These are phyloP conservation scores for Colletotrichum sidae DNA, from an alignment of 2,329 filamentous ascomycete species.

Conservation along the genomic window DNA sequence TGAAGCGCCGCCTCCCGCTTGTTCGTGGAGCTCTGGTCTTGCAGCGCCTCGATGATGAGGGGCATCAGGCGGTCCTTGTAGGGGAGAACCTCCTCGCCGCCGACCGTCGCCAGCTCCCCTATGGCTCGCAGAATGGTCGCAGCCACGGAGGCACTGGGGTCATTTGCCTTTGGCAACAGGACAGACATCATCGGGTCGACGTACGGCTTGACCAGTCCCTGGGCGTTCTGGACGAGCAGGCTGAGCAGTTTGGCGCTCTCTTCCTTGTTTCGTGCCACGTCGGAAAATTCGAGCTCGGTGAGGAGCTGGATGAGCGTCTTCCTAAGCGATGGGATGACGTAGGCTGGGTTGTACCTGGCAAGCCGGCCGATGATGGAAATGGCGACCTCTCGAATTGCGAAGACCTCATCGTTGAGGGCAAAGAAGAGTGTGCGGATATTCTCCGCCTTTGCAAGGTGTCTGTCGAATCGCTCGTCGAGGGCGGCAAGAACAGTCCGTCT, in stretches of 20 bases:
- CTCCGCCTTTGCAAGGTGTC: conserved; percentile 95
- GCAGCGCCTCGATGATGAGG: conserved; percentile 91
- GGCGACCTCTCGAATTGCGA: conserved; percentile 90
- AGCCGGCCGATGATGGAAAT: conserved; percentile 97
- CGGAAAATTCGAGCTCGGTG: conserved; percentile 96
- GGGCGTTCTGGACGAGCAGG: conserved; percentile 91
- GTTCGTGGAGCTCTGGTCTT: conserved; percentile 89
- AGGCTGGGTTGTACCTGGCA: conserved; percentile 91
- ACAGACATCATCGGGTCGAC: conserved; percentile 97
- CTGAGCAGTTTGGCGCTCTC: conserved; percentile 95
- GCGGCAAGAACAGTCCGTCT: conserved; percentile 88
- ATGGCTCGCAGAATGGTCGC: conserved; percentile 96
- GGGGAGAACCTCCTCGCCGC: conserved; percentile 90
- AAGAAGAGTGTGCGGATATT: conserved; percentile 97
- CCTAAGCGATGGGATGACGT: conserved; percentile 94
- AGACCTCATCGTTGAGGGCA: conserved; percentile 94
- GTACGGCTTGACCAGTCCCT: conserved; percentile 93
- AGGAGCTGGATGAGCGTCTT: conserved; percentile 97
- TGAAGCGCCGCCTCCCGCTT: conserved; percentile 93
- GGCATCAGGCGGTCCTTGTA: conserved; percentile 96
- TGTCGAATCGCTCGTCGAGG: conserved; percentile 92
- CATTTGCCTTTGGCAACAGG: conserved; percentile 90
- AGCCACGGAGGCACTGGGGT: conserved; percentile 87
- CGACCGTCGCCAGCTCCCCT: conserved; percentile 92
- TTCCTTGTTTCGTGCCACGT: conserved; percentile 93